Conservation (phyloP, 2,329 filamentous ascomycete genomes). For the Fusarium denticulatum region DNA sequence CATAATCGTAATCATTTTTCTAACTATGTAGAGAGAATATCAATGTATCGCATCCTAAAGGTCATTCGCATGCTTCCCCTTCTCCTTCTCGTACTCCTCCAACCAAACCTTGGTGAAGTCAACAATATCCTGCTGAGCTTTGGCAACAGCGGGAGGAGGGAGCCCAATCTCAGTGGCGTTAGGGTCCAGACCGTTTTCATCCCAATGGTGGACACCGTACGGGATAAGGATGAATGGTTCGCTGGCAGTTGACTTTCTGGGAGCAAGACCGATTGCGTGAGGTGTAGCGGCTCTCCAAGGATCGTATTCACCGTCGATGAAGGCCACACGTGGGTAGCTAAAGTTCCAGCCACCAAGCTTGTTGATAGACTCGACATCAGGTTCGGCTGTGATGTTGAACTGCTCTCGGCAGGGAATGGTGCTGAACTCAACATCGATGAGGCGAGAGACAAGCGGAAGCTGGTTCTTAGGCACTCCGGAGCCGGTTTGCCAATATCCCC, state of each 20-base stretch:
- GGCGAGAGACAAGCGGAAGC: slow-evolving; percentile 77
- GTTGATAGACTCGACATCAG: slow-evolving; percentile 75
- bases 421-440: slow-evolving; percentile 70
- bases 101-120: slow-evolving; percentile 75
- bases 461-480: slow-evolving; percentile 71
- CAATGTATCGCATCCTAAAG: background rate
- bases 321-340: slow-evolving; percentile 77
- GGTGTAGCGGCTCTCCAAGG: slow-evolving; percentile 82
- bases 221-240: slow-evolving; percentile 80
- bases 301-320: slow-evolving; percentile 81
- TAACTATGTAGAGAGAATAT: background rate
- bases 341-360: slow-evolving; percentile 79
- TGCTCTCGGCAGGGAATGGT: slow-evolving; percentile 70
- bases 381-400: slow-evolving; percentile 74
- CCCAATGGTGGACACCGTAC: slow-evolving; percentile 84
- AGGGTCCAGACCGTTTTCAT: slow-evolving; percentile 69
- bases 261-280: slow-evolving; percentile 69
- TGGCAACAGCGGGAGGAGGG: slow-evolving; percentile 67
- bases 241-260: slow-evolving; percentile 66
- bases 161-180: slow-evolving; percentile 70
- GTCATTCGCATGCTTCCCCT: slow-evolving; percentile 4
- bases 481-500: slow-evolving; percentile 83
- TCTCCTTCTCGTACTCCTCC: slow-evolving; percentile 61
- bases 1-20: background rate
- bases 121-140: slow-evolving; percentile 67